phyloP scores from a whole-genome alignment of 2,329 filamentous ascomycete genomes.

The Tolypocladium endophyticum region DNA sequence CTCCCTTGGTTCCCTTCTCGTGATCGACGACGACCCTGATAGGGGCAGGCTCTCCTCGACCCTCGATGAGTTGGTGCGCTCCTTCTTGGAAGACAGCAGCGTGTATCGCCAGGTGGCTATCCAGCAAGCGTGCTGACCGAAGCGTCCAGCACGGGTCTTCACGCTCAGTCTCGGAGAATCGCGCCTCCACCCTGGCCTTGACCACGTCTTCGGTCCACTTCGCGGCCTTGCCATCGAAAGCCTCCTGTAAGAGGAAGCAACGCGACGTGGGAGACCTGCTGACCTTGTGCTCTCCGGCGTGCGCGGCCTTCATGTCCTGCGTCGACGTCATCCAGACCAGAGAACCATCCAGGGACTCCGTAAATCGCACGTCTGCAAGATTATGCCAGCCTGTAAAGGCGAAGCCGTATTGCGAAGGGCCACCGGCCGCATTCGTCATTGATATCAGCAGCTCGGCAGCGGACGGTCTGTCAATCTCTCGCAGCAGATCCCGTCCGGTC shows the following conservation, averaged over 20 bases:
- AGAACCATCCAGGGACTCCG: conserved; percentile 54
- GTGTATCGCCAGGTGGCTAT: conserved; percentile 47
- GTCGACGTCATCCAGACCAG: conserved; percentile 59
- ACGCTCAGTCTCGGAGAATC: conserved; percentile 74
- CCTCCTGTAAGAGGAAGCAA: conserved; percentile 62
- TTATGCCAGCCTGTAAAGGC: conserved; percentile 64
- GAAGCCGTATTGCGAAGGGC: conserved; percentile 56
- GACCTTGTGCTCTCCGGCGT: conserved; percentile 28
- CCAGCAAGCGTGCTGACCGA: conserved; percentile 54
- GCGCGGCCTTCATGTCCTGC: conserved; percentile 46
- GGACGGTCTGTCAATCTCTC: conserved; percentile 76
- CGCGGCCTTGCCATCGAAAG: conserved; percentile 66
- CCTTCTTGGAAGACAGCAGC: conserved; percentile 65
- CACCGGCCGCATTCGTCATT: conserved; percentile 53
- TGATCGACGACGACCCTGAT: conserved; percentile 67
- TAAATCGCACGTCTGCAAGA: conserved; percentile 62
- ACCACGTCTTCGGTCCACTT: conserved; percentile 77
- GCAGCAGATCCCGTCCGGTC: conserved; percentile 66
- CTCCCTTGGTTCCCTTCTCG: conserved; percentile 53
- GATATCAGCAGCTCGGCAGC: conserved; percentile 51
- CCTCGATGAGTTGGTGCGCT: conserved; percentile 49
- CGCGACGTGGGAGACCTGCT: conserved; percentile 46
- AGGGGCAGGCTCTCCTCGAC: conserved; percentile 55
- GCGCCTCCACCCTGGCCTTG: conserved; percentile 75
- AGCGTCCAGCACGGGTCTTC: conserved; percentile 75